phyloP scores from a whole-genome alignment of 352 stramenopile species.

The Pythium chondricola region DNA sequence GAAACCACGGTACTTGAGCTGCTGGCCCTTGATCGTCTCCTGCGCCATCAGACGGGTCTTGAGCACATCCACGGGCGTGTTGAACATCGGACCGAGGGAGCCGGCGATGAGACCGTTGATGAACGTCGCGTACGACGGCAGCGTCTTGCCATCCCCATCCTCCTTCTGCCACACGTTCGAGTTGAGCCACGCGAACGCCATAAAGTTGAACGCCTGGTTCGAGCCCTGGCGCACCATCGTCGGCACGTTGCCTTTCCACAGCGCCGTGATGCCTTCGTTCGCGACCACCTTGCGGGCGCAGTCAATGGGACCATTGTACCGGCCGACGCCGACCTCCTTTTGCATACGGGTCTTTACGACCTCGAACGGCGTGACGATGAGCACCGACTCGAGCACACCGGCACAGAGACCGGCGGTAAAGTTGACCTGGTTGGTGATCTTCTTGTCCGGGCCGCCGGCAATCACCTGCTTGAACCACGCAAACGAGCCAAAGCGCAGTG shows the following conservation, averaged over 20 bases:
- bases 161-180: constrained; percentile 90
- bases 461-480: constrained; percentile 85
- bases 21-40: constrained; percentile 83
- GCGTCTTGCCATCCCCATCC: constrained; percentile 84
- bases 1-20: constrained; percentile 95
- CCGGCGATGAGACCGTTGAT: constrained; percentile 90
- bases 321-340: constrained; percentile 89
- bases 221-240: constrained; percentile 96
- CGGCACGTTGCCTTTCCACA: constrained; percentile 95
- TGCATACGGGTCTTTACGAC: constrained; percentile 99
- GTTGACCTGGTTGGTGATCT: constrained; percentile 69
- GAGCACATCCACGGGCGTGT: constrained; percentile 91
- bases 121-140: constrained; percentile 92
- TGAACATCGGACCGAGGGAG: constrained; percentile 82
- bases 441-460: constrained; percentile 59
- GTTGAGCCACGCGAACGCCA: constrained; percentile 89
- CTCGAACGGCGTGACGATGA: constrained; percentile 97
- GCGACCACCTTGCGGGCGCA: constrained; percentile 88
- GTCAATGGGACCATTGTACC: constrained; percentile 87
- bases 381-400: constrained; percentile 93
- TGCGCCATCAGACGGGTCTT: constrained; percentile 93
- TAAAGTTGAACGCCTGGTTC: constrained; percentile 99
- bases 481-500: constrained; percentile 81
- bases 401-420: constrained; percentile 88
- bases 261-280: constrained; percentile 90